Base-by-base conservation (phyloP, 2,329 filamentous ascomycete genomes). In the Penicillium decumbens region DNA sequence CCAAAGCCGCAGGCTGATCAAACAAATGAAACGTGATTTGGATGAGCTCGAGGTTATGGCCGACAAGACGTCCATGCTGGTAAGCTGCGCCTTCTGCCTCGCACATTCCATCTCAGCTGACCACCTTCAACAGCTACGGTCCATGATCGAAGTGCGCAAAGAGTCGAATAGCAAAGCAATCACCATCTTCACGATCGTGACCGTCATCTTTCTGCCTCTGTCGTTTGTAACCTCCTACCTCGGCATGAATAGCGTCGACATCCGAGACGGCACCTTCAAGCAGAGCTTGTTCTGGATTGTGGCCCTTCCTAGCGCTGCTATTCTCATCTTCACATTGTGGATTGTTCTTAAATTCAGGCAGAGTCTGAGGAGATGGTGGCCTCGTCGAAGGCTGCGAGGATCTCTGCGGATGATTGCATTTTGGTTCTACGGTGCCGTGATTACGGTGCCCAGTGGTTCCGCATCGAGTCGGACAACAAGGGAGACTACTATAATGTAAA, bases 151-250 rank as follows among this genome's bases (percentile, higher is more conserved):
- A 39, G 37, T 39, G 23, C 37, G 37, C 3, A 39, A 39, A 25
- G 37, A 39, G 9, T 39, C 37, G 6, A 39, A 39, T 12, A 39
- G 37, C 15, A 60, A 60, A 32, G 63, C 65, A 1, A 64, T 68
- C 29, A 43, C 65, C 2, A 54, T 67, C 1, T 68, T 69, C 43
- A 67, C 66, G 0, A 57, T 67, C 20, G 61, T 68, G 7, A 62
- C 66, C 0, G 51, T 64, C 4, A 55, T 66, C 4, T 68, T 68
- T 45, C 44, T 67, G 32, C 66, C 66, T 2, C 43, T 68, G 20
- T 64, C 62, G 5, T 68, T 68, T 30, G 51, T 68, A 24, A 57
- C 65, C 1, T 57, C 60, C 41, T 67, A 64, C 44, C 41, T 69
- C n/a, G 63, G 65, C 27, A 68, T 68, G 66, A 66, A 65, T 25